These are phyloP conservation scores for Fomitopsis serialis DNA, from an alignment of 768 basidiomycete genomes.

Conservation along the genomic window DNA sequence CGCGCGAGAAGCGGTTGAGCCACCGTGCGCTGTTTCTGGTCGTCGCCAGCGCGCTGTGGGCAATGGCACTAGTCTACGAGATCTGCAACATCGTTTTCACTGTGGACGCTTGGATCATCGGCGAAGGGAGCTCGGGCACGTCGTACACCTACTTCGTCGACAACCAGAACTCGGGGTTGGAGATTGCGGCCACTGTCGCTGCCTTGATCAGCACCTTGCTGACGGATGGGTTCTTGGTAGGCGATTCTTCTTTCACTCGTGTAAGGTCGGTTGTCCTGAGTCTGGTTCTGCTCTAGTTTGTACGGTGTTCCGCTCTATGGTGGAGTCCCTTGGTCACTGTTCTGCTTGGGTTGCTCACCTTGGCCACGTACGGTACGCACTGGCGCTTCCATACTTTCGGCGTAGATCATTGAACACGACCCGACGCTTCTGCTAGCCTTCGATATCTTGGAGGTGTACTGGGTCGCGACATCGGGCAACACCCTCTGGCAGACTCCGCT, in stretches of 20 bases:
- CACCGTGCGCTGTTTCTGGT: not conserved
- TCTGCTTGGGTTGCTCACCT: not conserved
- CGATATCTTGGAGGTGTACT: not conserved
- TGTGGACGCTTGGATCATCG: slow-evolving; percentile 1
- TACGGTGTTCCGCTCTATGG: slow-evolving; percentile 3
- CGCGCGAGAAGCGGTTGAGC: not conserved
- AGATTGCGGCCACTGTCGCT: not conserved
- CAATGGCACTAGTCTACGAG: not conserved
- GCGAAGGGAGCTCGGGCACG: not conserved
- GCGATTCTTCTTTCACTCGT: not conserved
- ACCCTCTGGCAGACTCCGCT: not conserved
- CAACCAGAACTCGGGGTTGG: not conserved
- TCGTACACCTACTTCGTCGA: not conserved
- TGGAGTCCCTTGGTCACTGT: not conserved
- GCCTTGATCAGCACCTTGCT: not conserved
- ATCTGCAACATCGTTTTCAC: slow-evolving; percentile 1
- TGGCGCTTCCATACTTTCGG: not conserved
- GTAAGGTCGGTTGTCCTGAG: not conserved
- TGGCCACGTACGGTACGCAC: not conserved
- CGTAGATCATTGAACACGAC: not conserved
- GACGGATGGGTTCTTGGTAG: not conserved
- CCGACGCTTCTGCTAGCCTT: not conserved
- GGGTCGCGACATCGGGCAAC: not conserved
- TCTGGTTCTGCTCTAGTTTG: not conserved
- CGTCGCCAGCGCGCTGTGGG: not conserved